Base-by-base conservation (phyloP, 1,284 basidiomycete genomes). In the Chondrostereum purpureum region DNA sequence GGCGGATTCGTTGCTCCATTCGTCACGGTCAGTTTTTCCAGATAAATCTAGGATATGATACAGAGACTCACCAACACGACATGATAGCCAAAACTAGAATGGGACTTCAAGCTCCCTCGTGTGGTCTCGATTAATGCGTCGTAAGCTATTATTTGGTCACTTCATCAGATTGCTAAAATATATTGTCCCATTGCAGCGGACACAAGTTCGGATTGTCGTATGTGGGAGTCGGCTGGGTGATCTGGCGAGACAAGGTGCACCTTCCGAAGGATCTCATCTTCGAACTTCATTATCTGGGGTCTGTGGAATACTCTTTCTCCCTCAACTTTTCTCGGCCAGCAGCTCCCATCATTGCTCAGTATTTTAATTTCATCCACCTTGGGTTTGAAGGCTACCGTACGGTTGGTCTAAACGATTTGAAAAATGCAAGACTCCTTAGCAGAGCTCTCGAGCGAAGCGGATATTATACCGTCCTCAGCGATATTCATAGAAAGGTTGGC, bases 261-360 rank as follows among this genome's bases (percentile, higher is more conserved):
- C 76, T 93, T 12, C 89, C 89, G 2, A 89, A 92, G 60, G 89
- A 92, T 50, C 78, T 94, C 50, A 87, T 96, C 53, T 97, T 98
- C 59, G 93, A 97, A 65, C 77, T 97, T 16, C 92, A 94, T 63
- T 92, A 90, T 61, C 69, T 81, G 20, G 78, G 77, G 35, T 76
- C 72, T 10, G 66, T 77, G 23, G 76, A 78, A 53, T 79, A 78
- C 51, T 76, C 84, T 0, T 97, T 94, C 72, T 94, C 92, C 18
- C 77, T 97, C 58, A 97, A 98, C 72, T 98, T 98, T 64, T 92
- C 88, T 36, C 81, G 93, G 6, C 92, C 91, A 0, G 90, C 90
- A 18, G 80, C 89, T 34, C 90, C 93, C 8, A 88, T 98, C 58
- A 83, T 97, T 42, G 88, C 82, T 1, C 92, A 95, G 63, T 92